Evolutionary conservation across 2,329 filamentous ascomycete species (phyloP), one percentile per base, ranked within the genome.

Genomic region (Colletotrichum caudatum): DNA sequence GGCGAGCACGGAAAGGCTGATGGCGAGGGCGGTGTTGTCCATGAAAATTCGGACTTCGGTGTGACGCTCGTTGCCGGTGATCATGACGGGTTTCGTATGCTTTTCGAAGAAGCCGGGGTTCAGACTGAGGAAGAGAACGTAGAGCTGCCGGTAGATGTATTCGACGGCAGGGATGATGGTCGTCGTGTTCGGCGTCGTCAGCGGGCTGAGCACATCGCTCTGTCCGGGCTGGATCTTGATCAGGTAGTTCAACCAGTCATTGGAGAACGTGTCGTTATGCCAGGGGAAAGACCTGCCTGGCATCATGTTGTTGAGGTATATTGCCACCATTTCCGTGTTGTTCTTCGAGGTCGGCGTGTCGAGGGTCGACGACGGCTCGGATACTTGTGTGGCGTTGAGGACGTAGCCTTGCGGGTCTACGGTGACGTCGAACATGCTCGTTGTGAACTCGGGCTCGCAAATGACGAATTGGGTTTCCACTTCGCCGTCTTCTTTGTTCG

Each of bases 181-280:
- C 1, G 73, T 39, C 0, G 76, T 39, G 3, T 79, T 71, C 0
- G 81, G 80, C 0, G 75, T n/a, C 0, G 74, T 39, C 0, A 1
- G 2, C 0, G 81, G 78, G 35, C 82, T 81, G 0, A 89, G 39
- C 0, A 85, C 23, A 0, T 73, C 59, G 1, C 77, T 78, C 3
- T 73, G 76, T 2, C 83, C 81, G 0, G 59, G 74, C 0, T 64
- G 33, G 0, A 78, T 51, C 0, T 76, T 75, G 0, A 87, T 73
- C n/a, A 89, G 80, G 41, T 88, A 84, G 59, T 84, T 86, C 39
- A 85, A 76, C 78, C 83, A 87, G 51, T 86, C 84, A 0, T 74
- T 75, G 0, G 85, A 77, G 1, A 81, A 76, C 0, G 78, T 82
- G 54, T 87, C 82, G 66, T 86, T 88, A 73, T 89, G 88, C 83